phyloP scores from a whole-genome alignment of 129 eudicot species.

The Saposhnikovia divaricata region DNA sequence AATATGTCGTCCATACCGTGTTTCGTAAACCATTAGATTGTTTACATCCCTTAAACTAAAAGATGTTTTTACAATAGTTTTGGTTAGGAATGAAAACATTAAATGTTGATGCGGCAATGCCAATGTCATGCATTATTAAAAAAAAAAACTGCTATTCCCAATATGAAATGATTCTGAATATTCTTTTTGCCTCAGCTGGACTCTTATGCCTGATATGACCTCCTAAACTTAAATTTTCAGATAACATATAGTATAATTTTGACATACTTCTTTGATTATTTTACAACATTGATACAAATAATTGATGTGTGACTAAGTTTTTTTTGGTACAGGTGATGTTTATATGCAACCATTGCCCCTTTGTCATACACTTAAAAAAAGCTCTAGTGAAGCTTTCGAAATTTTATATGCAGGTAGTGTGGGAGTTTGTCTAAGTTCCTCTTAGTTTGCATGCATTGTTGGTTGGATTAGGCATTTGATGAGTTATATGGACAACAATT shows the following conservation, averaged over 20 bases:
- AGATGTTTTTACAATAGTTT: neutral
- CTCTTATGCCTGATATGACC: neutral
- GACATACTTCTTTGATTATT: neutral
- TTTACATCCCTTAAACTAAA: neutral
- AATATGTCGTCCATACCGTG: neutral
- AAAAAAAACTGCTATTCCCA: neutral
- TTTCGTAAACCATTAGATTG: neutral
- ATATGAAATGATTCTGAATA: neutral
- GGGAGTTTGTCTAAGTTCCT: neutral
- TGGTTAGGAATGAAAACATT: neutral
- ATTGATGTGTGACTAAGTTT: conserved; percentile 4
- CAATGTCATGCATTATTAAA: neutral
- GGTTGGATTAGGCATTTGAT: neutral
- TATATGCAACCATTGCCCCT: conserved; percentile 94
- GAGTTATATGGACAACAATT: neutral
- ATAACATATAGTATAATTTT: neutral
- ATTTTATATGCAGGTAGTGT: conserved; percentile 61
- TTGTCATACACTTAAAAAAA: conserved; percentile 79
- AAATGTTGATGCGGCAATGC: neutral
- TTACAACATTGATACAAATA: neutral
- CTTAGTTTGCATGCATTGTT: neutral
- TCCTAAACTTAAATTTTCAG: neutral
- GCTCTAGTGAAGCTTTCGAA: conserved; percentile 82
- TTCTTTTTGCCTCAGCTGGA: neutral
- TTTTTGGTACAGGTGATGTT: conserved; percentile 71